Conservation (phyloP, 2,329 filamentous ascomycete genomes). For the Fusarium cicatricum region DNA sequence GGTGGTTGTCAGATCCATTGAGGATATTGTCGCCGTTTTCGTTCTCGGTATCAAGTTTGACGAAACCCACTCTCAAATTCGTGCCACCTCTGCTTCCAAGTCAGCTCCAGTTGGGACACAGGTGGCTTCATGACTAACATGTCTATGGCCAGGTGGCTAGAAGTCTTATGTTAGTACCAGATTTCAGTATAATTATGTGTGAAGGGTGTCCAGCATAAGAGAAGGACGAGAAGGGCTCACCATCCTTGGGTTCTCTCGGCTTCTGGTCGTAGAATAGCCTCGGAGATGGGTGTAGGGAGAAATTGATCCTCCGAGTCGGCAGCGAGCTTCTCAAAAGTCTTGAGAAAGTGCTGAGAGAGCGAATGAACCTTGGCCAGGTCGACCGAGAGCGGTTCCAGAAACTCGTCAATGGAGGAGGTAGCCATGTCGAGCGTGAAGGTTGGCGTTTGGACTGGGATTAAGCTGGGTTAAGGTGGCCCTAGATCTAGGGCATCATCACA, state of each 20-base stretch:
- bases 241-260: constrained; percentile 54
- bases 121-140: constrained; percentile 59
- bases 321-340: constrained; percentile 59
- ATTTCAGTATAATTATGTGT: neutral
- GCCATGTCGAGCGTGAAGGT: constrained; percentile 18
- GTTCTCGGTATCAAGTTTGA: constrained; percentile 62
- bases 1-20: constrained; percentile 25
- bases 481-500: constrained; percentile 24
- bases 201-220: neutral
- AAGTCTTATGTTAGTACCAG: constrained; percentile 11
- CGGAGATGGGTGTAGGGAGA: constrained; percentile 67
- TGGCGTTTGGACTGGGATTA: neutral
- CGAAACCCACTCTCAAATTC: constrained; percentile 73
- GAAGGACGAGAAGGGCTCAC: constrained; percentile 51
- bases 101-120: constrained; percentile 1
- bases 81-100: constrained; percentile 69
- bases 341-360: constrained; percentile 58
- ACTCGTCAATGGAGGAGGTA: constrained; percentile 48
- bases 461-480: neutral
- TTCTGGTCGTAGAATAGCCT: constrained; percentile 62
- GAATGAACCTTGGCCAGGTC: constrained; percentile 55
- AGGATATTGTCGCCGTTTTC: constrained; percentile 11
- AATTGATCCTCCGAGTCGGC: constrained; percentile 64
- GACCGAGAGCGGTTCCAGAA: constrained; percentile 61
- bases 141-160: constrained; percentile 69